phyloP scores from a whole-genome alignment of 441 rosid species.

The Bocquillonia castaneifolia region DNA sequence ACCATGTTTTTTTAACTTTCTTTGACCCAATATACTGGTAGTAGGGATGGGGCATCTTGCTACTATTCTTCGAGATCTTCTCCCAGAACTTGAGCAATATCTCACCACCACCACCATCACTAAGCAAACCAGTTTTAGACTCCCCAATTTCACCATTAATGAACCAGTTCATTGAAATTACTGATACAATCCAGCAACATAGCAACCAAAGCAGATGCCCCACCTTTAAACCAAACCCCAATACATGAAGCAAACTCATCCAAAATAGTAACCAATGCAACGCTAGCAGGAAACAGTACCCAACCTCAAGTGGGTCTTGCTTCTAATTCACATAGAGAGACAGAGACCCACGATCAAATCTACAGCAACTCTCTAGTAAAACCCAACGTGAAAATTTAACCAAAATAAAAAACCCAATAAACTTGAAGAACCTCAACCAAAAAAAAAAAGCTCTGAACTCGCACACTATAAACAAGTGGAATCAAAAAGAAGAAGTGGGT shows the following conservation, averaged over 20 bases:
- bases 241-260: constrained; percentile 70
- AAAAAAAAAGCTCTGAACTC: constrained; percentile 18
- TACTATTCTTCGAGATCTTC: constrained; percentile 35
- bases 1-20: constrained; percentile 48
- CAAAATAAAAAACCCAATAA: constrained; percentile 13
- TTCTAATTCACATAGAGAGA: constrained; percentile 28
- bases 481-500: constrained; percentile 16
- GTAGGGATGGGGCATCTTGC: constrained; percentile 53
- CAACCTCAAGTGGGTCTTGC: constrained; percentile 29
- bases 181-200: constrained; percentile 68
- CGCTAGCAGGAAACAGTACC: constrained; percentile 32
- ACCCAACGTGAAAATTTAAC: constrained; percentile 36
- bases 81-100: constrained; percentile 54
- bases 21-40: constrained; percentile 58
- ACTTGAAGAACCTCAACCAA: not conserved
- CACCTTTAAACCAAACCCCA: constrained; percentile 68
- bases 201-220: constrained; percentile 75
- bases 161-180: constrained; percentile 57
- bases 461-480: constrained; percentile 27
- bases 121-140: constrained; percentile 40
- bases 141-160: constrained; percentile 56
- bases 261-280: constrained; percentile 41
- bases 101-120: constrained; percentile 45
- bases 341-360: constrained; percentile 43
- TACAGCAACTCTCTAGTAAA: constrained; percentile 36